Base-by-base conservation (phyloP, 2,329 filamentous ascomycete genomes). In the Penicillium fuscoglaucum region DNA sequence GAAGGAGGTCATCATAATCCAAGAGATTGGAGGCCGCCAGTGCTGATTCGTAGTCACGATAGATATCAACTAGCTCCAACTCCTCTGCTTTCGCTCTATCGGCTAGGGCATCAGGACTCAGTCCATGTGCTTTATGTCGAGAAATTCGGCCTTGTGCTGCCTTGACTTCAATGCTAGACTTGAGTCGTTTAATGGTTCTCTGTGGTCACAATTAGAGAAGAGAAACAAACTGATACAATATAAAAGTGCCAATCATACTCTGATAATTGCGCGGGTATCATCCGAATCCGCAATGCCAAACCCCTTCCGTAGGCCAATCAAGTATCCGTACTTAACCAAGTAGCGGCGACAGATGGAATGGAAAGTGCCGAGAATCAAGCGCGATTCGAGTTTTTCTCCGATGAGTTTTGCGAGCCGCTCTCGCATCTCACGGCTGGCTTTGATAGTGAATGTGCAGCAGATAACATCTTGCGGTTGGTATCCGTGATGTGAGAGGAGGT, bases 401-500 rank as follows among this genome's bases (percentile, higher is more conserved):
- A 98, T 82, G n/a, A 90, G 83, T 58, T 84, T 88, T 0, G 87
- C 86, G 57, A 98, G 90, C 8, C 93, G 86, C 70, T 91, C 87
- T 69, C 92, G 91, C 93, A 99, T 99, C 78, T 98, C 93, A 19
- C 83, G 85, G 19, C 93, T 91, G 1, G 95, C 93, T 74, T 98
- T 98, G 73, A 96, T 92, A 2, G 95, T 99, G 72, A 99, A 99
- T 0, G 93, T 98, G 61, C 93, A 95, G 59, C 97, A 93, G 59
- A 99, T 87, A 68, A 98, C 87, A 77, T 97, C 91, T 78, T 90
- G 87, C 69, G 93, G 93, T 57, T 86, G 84, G 66, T 91, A 85
- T 43, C 87, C 85, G 66, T 85, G 79, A 67, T 89, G 82, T 51
- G 88, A 84, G 54, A 97, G 84, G 31, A 97, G 85, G 82, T 93